phyloP scores from a whole-genome alignment of 83 land plant species.

The Diphasiastrum complanatum region DNA sequence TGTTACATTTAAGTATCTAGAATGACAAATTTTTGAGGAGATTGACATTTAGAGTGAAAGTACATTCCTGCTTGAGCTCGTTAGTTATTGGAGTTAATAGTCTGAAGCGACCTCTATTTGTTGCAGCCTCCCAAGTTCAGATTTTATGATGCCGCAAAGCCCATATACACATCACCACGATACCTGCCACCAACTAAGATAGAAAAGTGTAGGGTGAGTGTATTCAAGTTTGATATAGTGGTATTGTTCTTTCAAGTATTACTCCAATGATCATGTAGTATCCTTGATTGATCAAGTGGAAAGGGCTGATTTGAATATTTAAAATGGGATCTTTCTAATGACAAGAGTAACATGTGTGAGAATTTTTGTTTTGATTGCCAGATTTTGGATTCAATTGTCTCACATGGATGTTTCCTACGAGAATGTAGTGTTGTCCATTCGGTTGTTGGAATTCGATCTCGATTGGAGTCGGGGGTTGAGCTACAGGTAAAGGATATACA shows the following conservation, averaged over 20 bases:
- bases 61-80: background rate
- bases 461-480: slow-evolving; percentile 67
- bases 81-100: background rate
- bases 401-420: slow-evolving; percentile 88
- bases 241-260: background rate
- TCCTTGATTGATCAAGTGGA: no score
- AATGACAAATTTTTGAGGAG: background rate
- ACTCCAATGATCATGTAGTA: background rate
- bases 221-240: background rate
- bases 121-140: background rate
- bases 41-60: background rate
- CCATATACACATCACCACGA: background rate
- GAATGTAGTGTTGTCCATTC: slow-evolving; percentile 67
- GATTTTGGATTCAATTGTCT: slow-evolving; percentile 73
- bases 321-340: no score
- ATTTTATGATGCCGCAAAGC: background rate
- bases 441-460: slow-evolving; percentile 79
- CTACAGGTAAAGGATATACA: slow-evolving; percentile 40
- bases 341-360: no score
- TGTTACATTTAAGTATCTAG: background rate
- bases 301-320: no score
- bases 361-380: slow-evolving; percentile 28
- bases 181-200: background rate
- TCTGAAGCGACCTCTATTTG: background rate
- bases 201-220: background rate